These are phyloP conservation scores for Chaetomium cochliodes DNA, from an alignment of 495 filamentous ascomycete genomes.

Conservation along the genomic window DNA sequence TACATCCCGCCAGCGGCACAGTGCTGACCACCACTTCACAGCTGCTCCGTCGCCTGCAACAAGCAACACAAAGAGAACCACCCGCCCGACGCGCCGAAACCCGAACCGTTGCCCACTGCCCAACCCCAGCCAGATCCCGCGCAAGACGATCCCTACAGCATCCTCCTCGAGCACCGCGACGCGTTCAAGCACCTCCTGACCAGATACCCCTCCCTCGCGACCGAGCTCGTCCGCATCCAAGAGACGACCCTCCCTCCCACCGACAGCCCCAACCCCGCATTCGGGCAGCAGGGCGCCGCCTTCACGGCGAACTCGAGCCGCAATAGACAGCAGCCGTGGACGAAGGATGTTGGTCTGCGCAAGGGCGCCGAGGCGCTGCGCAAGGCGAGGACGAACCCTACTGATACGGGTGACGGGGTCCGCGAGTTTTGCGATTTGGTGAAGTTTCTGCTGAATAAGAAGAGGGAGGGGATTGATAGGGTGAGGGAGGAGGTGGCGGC, in stretches of 20 bases:
- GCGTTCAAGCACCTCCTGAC: slow-evolving; percentile 54
- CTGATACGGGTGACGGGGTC: slow-evolving; percentile 45
- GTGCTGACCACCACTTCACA: slow-evolving; percentile 32
- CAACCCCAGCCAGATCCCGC: slow-evolving; percentile 1
- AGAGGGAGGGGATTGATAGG: slow-evolving; percentile 22
- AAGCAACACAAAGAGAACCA: slow-evolving; percentile 58
- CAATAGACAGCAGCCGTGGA: slow-evolving; percentile 36
- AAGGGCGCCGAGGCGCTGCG: slow-evolving; percentile 40
- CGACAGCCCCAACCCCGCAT: slow-evolving; percentile 7
- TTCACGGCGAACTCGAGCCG: slow-evolving; percentile 8
- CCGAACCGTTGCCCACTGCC: not conserved
- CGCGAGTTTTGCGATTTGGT: slow-evolving; percentile 49
- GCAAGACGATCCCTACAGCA: slow-evolving; percentile 35
- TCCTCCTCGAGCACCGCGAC: slow-evolving; percentile 41
- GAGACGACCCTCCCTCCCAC: slow-evolving; percentile 47
- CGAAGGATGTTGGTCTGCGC: slow-evolving; percentile 40
- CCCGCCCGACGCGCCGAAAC: slow-evolving; percentile 26
- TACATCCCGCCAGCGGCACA: slow-evolving; percentile 3
- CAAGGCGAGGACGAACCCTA: slow-evolving; percentile 35
- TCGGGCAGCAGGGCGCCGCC: not conserved
- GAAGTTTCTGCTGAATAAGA: slow-evolving; percentile 36
- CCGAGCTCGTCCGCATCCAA: slow-evolving; percentile 53
- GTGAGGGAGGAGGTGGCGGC: slow-evolving; percentile 34
- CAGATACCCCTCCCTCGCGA: slow-evolving; percentile 52
- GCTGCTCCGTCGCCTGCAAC: slow-evolving; percentile 69